A percentile compares a stretch with the other conserved stretches of the same genome.
Conservation (phyloP, 768 basidiomycete genomes). For the Lanmaoa rubissima region DNA sequence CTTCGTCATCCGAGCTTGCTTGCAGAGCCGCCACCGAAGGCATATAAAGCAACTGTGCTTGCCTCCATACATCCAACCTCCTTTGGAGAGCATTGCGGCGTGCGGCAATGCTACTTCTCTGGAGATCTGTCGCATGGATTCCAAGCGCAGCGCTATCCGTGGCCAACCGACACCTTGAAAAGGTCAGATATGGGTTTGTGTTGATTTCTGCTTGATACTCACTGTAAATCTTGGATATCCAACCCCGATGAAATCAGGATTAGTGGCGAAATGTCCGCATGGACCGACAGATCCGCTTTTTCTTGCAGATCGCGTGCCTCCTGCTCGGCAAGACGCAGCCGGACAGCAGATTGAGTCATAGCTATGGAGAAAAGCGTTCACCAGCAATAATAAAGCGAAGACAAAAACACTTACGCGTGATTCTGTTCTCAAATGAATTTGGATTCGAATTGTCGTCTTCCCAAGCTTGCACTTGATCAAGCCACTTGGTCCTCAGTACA, state of each 20-base stretch:
- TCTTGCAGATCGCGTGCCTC: neutral
- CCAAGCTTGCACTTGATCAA: too few relatives aligned
- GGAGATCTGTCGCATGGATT: neutral
- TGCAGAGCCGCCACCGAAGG: neutral
- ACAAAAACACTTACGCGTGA: too few relatives aligned
- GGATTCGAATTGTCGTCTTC: too few relatives aligned
- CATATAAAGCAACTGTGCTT: constrained; percentile 1
- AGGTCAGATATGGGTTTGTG: neutral
- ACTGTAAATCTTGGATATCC: neutral
- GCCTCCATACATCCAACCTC: neutral
- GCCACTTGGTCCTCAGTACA: too few relatives aligned
- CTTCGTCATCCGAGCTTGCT: neutral
- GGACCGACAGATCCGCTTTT: neutral
- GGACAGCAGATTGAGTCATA: neutral
- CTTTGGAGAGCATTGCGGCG: neutral
- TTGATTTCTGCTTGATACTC: neutral
- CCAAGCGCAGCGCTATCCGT: neutral
- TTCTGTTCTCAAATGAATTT: too few relatives aligned
- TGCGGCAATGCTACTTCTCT: neutral
- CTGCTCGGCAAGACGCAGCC: neutral
- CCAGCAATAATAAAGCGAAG: too few relatives aligned
- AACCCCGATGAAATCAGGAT: neutral
- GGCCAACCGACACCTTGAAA: neutral
- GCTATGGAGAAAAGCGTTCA: too few relatives aligned
- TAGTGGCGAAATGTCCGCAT: neutral